Base-by-base conservation (phyloP, 129 eudicot genomes). In the Tagetes erecta region DNA sequence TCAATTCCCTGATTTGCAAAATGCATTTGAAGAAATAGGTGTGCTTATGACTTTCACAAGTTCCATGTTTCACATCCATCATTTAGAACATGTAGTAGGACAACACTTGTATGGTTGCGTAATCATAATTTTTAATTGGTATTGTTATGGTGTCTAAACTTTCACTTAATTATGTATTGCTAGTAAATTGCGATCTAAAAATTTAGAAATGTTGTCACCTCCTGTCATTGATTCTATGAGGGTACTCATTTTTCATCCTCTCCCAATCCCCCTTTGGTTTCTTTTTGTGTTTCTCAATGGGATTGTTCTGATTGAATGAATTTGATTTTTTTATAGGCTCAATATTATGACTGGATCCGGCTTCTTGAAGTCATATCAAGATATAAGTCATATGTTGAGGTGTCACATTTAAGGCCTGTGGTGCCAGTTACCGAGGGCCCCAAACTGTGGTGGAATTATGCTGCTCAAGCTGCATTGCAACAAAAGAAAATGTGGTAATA, bases 291-390 rank as follows among this genome's bases (percentile, higher is more conserved):
- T 72, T 42, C 41, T 39, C 13, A 2, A 8, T 5, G 46, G 44
- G 33, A 56, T 45, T 60, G 57, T 64, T 72, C 53, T 76, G 49
- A 56, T 67, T 10, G 60, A 13, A 44, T 72, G 58, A 72, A 30
- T 64, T 20, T 55, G 55, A 5, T 64, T 72, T 27, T 12, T 65
- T 65, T 59, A 64, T 91, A 95, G 99, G 94, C 97, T 72, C 99
- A 95, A 78, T 95, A 95, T 87, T 85, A 95, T 85, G 99, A 95
- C 41, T 95, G 99, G 99, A 95, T 95, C 39, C 88, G 94, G 67
- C 96, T 95, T 52, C 76, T 95, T 81, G 99, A 95, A 82, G 96
- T 84, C 60, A 78, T 95, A 73, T 86, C 96, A 42, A 91, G 88
- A 80, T 88, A 86, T 75, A 91, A 86, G 78, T 46, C 80, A 67